Base-by-base conservation (phyloP, 768 basidiomycete species). In the Suillus lakei region DNA sequence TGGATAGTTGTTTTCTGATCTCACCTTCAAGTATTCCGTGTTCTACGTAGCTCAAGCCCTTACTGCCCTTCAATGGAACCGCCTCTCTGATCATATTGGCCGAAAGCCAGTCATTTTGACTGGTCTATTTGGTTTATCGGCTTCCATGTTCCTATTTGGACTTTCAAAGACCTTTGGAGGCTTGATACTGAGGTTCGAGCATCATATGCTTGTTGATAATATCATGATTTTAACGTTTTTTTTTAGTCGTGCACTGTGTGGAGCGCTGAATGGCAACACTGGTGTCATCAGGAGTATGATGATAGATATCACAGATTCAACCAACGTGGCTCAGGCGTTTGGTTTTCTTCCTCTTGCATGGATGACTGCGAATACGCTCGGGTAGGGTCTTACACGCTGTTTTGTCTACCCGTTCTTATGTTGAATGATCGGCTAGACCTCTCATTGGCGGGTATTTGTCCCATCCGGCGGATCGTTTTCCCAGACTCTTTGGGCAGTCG, bases 381-480 rank as follows among this genome's bases (percentile, higher is more conserved):
- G 80, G 81, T 82, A 43, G 48, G 79, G 70, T 16, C 18, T 10
- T 3, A 30, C 3, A 23, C n/a, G 32, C 63, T 26, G 3, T 4
- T 18, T 7, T 13, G 10, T 50, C 7, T 41, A 26, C 15, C 10
- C 10, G 21, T 62, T 41, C 54, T 55, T 28, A 43, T 16, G 4
- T 60, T 70, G 21, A 32, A 54, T 43, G 56, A 26, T 64, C 18
- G 55, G 23, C n/a, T 21, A 88, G 90, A 0, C 89, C 90, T 8
- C 74, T 90, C 43, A 79, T 91, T 44, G 91, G 91, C 59, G 91
- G 91, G 1, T 71, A 80, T n/a, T 75, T 91, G 23, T 83, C 88
- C 12, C 83, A 78, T 41, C 90, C 90, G 7, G 80, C 84, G 60
- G 88, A 90, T 46, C 85, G 84, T 18, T 90, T 89, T 71, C 88